Conservation (phyloP, 169 alveolate species). For the Plasmodium gaboni region DNA sequence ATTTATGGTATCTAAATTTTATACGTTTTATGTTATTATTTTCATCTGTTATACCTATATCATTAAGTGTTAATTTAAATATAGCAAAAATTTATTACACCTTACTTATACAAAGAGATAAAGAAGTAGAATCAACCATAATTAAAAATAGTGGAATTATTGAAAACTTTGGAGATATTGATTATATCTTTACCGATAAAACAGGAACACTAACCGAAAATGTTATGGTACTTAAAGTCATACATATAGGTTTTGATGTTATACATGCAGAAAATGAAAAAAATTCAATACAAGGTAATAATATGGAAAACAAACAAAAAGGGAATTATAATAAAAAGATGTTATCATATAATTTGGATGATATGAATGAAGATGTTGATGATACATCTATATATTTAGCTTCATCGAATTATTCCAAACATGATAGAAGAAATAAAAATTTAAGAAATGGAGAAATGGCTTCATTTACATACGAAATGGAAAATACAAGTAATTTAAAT, state of each 20-base stretch:
- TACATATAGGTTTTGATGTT: conserved; percentile 85
- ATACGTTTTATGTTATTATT: conserved; percentile 94
- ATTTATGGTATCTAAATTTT: conserved; percentile 78
- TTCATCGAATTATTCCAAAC: conserved; percentile 31
- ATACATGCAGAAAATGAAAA: conserved; percentile 79
- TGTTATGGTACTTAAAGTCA: conserved; percentile 93
- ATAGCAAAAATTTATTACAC: conserved; percentile 95
- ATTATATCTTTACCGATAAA: conserved; percentile 96
- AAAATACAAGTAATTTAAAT: background rate
- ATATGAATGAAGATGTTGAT: conserved; percentile 54
- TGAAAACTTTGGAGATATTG: conserved; percentile 98
- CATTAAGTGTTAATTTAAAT: conserved; percentile 97
- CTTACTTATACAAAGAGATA: conserved; percentile 90
- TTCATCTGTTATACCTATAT: conserved; percentile 97
- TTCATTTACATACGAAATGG: conserved; percentile 25
- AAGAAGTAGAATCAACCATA: conserved; percentile 94
- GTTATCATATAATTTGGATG: conserved; percentile 47
- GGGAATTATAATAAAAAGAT: conserved; percentile 31
- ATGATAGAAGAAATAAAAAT: conserved; percentile 32
- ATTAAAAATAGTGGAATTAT: conserved; percentile 90
- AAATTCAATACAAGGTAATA: conserved; percentile 19
- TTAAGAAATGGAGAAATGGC: background rate
- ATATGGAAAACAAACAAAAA: conserved; percentile 45
- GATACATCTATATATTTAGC: conserved; percentile 7
- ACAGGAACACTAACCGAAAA: conserved; percentile 99